A percentile compares a stretch with the other conserved stretches of the same genome.
Evolutionary conservation across 2,329 filamentous ascomycete species (phyloP).

Genomic region (Phialophora chinensis): DNA sequence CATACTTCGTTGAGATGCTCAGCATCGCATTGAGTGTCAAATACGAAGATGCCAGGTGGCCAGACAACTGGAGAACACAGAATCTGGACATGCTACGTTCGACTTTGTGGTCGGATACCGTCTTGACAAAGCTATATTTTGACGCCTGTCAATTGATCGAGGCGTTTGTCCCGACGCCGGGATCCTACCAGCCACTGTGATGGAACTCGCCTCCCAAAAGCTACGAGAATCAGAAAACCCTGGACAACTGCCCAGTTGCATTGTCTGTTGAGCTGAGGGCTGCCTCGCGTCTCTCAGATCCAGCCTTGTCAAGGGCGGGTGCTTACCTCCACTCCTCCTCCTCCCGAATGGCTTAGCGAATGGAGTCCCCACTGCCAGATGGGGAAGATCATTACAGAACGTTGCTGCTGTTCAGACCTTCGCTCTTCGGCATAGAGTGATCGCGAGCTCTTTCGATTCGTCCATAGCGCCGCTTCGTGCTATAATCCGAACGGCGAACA

Average conservation of each 20-base stretch:
- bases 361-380: background rate
- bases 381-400: background rate
- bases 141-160: slow-evolving; percentile 18
- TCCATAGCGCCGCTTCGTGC: background rate
- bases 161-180: background rate
- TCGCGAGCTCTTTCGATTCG: background rate
- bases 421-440: background rate
- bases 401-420: background rate
- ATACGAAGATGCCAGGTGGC: slow-evolving; percentile 5
- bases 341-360: background rate
- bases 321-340: background rate
- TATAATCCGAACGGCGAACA: background rate
- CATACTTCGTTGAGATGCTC: slow-evolving; percentile 15
- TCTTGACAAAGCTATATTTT: slow-evolving; percentile 13
- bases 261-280: no score
- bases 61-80: slow-evolving; percentile 14
- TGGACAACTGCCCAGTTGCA: no score
- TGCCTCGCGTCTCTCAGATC: no score
- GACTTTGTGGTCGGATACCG: slow-evolving; percentile 21
- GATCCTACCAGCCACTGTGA: background rate
- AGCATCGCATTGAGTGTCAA: slow-evolving; percentile 6
- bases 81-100: slow-evolving; percentile 20
- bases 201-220: background rate
- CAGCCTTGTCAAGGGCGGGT: background rate
- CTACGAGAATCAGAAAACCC: background rate